A percentile compares a stretch with the other conserved stretches of the same genome.
These are phyloP conservation scores for Kodamaea kaohsiungensis DNA, from an alignment of 805 yeast genomes.

Conservation along the genomic window DNA sequence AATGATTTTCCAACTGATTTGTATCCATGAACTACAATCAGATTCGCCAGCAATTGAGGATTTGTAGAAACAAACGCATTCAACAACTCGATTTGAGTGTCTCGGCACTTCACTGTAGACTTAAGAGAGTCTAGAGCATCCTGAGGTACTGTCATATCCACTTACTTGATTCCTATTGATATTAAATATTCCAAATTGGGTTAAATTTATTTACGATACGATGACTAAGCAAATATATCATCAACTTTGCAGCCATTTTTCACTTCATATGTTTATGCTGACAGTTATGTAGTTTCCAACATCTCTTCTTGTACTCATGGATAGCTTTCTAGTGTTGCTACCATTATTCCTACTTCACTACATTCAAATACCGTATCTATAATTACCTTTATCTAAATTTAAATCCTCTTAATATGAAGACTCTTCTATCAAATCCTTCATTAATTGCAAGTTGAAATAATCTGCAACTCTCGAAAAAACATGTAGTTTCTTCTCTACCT, in stretches of 20 bases:
- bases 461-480: constrained; percentile 61
- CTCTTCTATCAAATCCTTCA: constrained; percentile 40
- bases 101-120: constrained; percentile 27
- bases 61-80: constrained; percentile 33
- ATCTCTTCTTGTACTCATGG: too few relatives aligned
- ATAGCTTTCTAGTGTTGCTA: too few relatives aligned
- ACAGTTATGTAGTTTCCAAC: too few relatives aligned
- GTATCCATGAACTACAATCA: constrained; percentile 49
- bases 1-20: constrained; percentile 51
- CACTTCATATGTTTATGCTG: too few relatives aligned
- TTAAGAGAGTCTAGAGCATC: neutral
- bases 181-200: neutral
- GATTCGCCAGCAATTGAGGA: constrained; percentile 28
- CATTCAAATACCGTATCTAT: neutral
- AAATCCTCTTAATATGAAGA: constrained; percentile 4
- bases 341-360: neutral
- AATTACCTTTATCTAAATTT: neutral
- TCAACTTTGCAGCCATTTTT: neutral
- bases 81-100: constrained; percentile 36
- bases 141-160: neutral
- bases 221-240: neutral
- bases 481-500: constrained; percentile 44
- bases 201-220: too few relatives aligned
- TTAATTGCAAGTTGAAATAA: constrained; percentile 58
- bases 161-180: neutral